phyloP scores from a whole-genome alignment of 306 rosid species.

The Lathyrus tuberosus region DNA sequence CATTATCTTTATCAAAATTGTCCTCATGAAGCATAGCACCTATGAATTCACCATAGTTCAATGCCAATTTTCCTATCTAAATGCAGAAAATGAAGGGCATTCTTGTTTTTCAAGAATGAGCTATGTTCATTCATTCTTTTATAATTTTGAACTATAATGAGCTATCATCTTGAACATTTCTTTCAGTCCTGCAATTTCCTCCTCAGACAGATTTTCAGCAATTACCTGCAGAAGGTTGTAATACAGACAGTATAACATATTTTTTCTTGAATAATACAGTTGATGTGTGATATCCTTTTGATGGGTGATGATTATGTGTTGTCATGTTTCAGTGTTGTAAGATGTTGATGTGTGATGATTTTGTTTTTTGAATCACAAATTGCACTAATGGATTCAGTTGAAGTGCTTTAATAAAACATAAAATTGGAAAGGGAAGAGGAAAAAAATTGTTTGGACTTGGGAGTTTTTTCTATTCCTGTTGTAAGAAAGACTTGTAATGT shows the following conservation, averaged over 20 bases:
- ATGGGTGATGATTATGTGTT: too few relatives aligned
- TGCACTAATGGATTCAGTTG: too few relatives aligned
- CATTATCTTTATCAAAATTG: conserved; percentile 84
- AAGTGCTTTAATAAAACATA: too few relatives aligned
- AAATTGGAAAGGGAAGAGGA: too few relatives aligned
- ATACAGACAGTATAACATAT: conserved; percentile 32
- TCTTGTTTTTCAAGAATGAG: conserved; percentile 15
- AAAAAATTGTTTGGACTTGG: too few relatives aligned
- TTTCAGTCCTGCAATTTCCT: conserved; percentile 91
- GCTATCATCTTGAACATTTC: conserved; percentile 91
- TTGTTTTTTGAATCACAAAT: too few relatives aligned
- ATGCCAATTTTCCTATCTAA: conserved; percentile 2
- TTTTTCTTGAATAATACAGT: conserved; percentile 10
- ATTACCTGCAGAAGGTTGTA: conserved; percentile 62
- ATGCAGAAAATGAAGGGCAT: conserved; percentile 14
- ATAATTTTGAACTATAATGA: not conserved
- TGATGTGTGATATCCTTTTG: too few relatives aligned
- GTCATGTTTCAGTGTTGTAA: too few relatives aligned
- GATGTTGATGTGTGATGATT: too few relatives aligned
- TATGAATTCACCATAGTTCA: conserved; percentile 72
- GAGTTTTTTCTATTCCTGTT: too few relatives aligned
- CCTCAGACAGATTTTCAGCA: conserved; percentile 89
- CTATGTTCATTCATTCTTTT: conserved; percentile 2
- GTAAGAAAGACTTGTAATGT: too few relatives aligned
- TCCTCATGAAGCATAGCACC: conserved; percentile 98